Evolutionary conservation across 2,329 filamentous ascomycete genomes (phyloP), one percentile per base, ranked within the genome.

Genomic region (Colletotrichum cereale): DNA sequence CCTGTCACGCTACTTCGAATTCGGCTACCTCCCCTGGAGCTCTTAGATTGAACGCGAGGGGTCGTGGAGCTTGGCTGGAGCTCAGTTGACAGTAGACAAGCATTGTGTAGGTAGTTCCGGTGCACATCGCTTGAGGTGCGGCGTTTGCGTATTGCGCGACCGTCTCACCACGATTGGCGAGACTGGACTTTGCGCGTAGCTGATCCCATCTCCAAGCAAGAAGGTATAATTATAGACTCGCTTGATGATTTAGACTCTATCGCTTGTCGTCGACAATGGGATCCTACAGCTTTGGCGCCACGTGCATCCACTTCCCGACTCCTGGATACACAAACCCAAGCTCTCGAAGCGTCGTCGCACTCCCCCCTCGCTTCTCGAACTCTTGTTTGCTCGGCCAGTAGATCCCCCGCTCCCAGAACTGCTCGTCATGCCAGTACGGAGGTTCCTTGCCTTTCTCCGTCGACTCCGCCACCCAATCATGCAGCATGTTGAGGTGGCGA

Each of bases 321-420:
- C 73, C 73, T 3, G 73, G 73, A 44, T 73, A 74, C 24, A 69
- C 71, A 21, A 68, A 74, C 12, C 73, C 73, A 53, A 74, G 44
- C 60, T 74, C 73, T 73, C 89, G 87, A 29, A 97, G 79, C 3
- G 85, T 90, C 78, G 82, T 91, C 12, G 94, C 90, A 8, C 81
- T 84, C 44, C 90, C 87, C 0, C 94, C 94, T 47, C 84, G 83
- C 73, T 87, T 84, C 69, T 91, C 87, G 79, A 96, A 98, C 38
- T 87, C 88, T 75, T 90, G 87, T 80, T 94, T 93, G 44, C 95
- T 93, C 16, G 90, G 85, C 0, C 88, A 85, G 75, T 92, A 93
- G 4, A 90, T 85, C 68, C 87, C 86, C 24, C 95, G 86, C 77
- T 92, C 87, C 93, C 93, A 97, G 63, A 90, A 88, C 75, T 92